A percentile compares a stretch with the other conserved stretches of the same genome.
Evolutionary conservation across 768 basidiomycete species (phyloP).

Genomic region (Boletellus sp.): DNA sequence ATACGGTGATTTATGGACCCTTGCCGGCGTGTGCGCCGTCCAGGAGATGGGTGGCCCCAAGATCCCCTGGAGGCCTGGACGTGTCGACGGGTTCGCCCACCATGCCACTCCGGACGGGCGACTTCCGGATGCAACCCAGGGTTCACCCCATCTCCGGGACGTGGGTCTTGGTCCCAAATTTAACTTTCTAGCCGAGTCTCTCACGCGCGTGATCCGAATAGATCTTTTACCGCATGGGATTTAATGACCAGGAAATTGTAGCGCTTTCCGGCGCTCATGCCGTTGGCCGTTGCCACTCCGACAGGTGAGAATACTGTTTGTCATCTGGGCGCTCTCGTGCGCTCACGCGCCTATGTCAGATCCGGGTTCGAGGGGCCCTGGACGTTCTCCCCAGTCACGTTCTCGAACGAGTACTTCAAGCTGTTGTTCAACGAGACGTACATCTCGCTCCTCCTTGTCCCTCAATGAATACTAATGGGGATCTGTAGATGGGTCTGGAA

Average conservation of each 20-base stretch:
- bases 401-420: constrained; percentile 85
- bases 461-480: not conserved
- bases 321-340: not conserved
- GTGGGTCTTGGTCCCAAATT: constrained; percentile 35
- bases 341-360: constrained; percentile 23
- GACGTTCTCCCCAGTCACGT: constrained; percentile 89
- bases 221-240: constrained; percentile 80
- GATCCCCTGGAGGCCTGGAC: constrained; percentile 90
- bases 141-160: constrained; percentile 78
- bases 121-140: constrained; percentile 83
- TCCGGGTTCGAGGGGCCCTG: constrained; percentile 89
- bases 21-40: constrained; percentile 87
- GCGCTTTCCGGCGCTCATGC: constrained; percentile 93
- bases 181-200: not conserved
- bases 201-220: constrained; percentile 10
- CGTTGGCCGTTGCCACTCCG: constrained; percentile 88
- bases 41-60: constrained; percentile 93
- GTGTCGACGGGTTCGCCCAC: constrained; percentile 78
- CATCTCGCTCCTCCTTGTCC: constrained; percentile 4
- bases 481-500: constrained; percentile 78
- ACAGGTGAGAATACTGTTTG: constrained; percentile 46
- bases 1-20: constrained; percentile 96
- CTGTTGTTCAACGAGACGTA: constrained; percentile 85
- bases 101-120: constrained; percentile 84
- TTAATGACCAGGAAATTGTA: constrained; percentile 97